Evolutionary conservation across 2,329 filamentous ascomycete genomes (phyloP).

Genomic region (Ambrosiella beaveri): DNA sequence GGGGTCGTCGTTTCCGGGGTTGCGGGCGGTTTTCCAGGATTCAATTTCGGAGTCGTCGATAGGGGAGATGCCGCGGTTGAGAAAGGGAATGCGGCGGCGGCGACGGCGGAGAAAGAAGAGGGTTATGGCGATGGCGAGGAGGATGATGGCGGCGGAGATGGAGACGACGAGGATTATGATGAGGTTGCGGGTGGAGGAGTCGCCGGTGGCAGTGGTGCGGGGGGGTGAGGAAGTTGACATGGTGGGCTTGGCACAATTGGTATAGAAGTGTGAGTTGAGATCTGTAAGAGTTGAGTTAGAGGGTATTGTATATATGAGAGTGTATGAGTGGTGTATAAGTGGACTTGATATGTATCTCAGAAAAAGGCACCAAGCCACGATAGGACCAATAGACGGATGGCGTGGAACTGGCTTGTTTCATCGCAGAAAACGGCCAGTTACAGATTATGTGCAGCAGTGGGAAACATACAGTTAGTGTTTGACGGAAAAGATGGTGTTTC

Average conservation of each 20-base stretch:
- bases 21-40: constrained; percentile 36
- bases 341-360: background rate
- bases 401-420: no score
- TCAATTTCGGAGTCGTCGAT: constrained; percentile 50
- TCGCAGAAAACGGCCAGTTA: background rate
- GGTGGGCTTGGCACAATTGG: background rate
- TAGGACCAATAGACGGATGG: no score
- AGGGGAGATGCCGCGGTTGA: constrained; percentile 39
- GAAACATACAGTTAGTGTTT: background rate
- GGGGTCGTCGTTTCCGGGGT: constrained; percentile 9
- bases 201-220: background rate
- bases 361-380: background rate
- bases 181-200: constrained; percentile 23
- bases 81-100: constrained; percentile 25
- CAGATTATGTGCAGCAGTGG: background rate
- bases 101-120: constrained; percentile 23
- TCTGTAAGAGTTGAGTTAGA: background rate
- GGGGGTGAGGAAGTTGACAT: background rate
- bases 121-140: constrained; percentile 18
- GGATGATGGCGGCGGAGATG: constrained; percentile 26
- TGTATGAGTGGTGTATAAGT: background rate
- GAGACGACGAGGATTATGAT: constrained; percentile 35
- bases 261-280: background rate
- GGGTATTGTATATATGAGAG: background rate
- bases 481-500: no score